Evolutionary conservation across 1,284 basidiomycete species (phyloP), one percentile per base, ranked within the genome.

Genomic region (Pseudozyma thailandica): DNA sequence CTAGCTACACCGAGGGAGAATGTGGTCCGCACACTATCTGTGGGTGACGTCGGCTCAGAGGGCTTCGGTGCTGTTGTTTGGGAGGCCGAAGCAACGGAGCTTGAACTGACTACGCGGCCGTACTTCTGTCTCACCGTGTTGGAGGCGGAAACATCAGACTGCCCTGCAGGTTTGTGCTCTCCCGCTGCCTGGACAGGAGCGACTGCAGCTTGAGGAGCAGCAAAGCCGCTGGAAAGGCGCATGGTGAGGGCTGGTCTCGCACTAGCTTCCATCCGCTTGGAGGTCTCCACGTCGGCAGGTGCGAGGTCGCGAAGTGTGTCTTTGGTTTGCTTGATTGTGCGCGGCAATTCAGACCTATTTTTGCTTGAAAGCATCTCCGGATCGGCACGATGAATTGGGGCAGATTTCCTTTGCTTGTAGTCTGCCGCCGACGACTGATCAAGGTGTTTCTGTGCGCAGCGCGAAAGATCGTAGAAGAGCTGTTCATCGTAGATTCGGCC

Each of bases 261-360:
- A 21, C 46, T 53, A n/a, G 48, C 50, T 8, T 57, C 55, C 20
- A 47, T 42, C 33, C 54, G 41, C 28, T 28, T 45, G 12, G 50
- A 30, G 4, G 62, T 64, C 20, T 64, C 62, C 30, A 58, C 49
- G 30, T 64, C 55, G 13, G 51, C 54, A 25, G 62, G 62, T n/a
- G 35, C 46, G 3, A 64, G 49, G 23, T 57, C 50, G 16, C 54
- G 44, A 20, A 64, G 50, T n/a, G 37, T 42, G 30, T 58, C 43
- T 13, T 21, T 41, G 15, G 37, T 41, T 7, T 21, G 25, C 13
- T 37, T 43, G 23, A 10, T 33, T 1, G 20, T 26, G 13, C 39
- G 30, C 27, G 50, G 39, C 7, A 16, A 38, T 4, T 39, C 42
- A 7, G n/a, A 20, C 26, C 25, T 27, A 33, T 27, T 13, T 16